Percentiles rank a stretch among this genome's conserved stretches.
Evolutionary conservation across 148 eudicot species (phyloP).

Genomic region (Fagopyrum tataricum): DNA sequence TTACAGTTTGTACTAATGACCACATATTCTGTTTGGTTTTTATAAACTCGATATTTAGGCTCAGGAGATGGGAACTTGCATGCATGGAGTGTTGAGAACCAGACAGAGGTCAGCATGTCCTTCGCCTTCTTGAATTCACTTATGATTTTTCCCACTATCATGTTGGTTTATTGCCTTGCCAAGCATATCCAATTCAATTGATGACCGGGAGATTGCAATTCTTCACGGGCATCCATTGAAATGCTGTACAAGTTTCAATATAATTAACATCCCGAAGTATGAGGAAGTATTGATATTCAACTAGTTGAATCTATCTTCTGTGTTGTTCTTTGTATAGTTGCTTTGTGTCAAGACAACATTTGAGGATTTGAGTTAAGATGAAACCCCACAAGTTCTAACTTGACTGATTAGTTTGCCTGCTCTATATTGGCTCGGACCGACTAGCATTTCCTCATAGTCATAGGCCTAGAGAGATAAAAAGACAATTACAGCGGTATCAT

Average conservation of each 20-base stretch:
- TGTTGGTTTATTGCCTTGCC: not conserved
- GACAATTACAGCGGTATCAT: no score
- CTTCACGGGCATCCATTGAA: not conserved
- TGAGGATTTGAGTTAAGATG: not conserved
- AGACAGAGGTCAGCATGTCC: conserved; percentile 46
- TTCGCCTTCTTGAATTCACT: not conserved
- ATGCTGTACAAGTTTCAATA: not conserved
- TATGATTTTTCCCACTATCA: not conserved
- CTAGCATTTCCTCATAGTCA: no score
- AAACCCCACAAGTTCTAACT: not conserved
- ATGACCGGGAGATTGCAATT: not conserved
- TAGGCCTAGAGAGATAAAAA: no score
- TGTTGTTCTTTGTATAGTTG: not conserved
- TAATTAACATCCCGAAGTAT: not conserved
- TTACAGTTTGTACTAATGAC: not conserved
- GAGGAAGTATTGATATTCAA: not conserved
- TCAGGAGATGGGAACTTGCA: conserved; percentile 90
- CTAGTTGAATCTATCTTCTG: not conserved
- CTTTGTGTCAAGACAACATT: not conserved
- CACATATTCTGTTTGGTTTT: not conserved
- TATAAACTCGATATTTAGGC: conserved; percentile 34
- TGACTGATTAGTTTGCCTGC: not conserved
- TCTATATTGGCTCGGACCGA: no score
- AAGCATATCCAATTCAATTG: not conserved
- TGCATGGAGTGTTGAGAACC: conserved; percentile 62